Base-by-base conservation (phyloP, 805 yeast species). In the Komagataella pseudopastoris region DNA sequence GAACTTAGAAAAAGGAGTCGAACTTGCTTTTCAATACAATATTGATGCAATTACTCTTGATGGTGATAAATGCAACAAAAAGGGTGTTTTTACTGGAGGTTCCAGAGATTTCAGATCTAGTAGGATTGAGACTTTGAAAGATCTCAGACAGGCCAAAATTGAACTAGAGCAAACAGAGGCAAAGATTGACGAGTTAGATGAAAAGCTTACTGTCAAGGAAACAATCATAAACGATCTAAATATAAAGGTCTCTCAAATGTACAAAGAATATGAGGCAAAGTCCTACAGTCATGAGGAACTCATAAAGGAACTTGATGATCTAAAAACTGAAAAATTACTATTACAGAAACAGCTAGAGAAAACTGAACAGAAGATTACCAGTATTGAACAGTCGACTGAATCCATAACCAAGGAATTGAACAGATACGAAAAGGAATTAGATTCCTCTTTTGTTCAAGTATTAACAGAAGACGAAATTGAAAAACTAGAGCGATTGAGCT, bases 31-130 rank as follows among this genome's bases (percentile, higher is more conserved):
- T 48, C 65, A 69, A 7, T 77, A 71, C 62, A 76, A 78, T 30
- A 66, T 90, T 22, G 81, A 78, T 58, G 86, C 96, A 0, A 85
- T 93, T 14, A 93, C 99, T 0, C 68, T 91, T 16, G 95, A 88
- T 63, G 99, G 99, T 57, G 98, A 93, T 62, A 72, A 88, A 56
- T 88, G 88, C 49, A 95, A 88, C 58, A 80, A 79, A 48, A 78
- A 74, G 56, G 99, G 99, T 64, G 85, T 85, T 1, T 64, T 93
- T 47, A 81, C 88, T 22, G 98, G 98, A 65, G 98, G 98, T 49
- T 88, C 76, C 59, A 76, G 86, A 57, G 93, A 87, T 58, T 22
- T 45, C 6, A 76, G 73, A 57, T 77, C 77, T 53, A 71, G 69
- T 0, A 74, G 95, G 58, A 65, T 90, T 49, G 96, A 88, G 57